Base-by-base conservation (phyloP, 2,329 filamentous ascomycete genomes). In the Cylindrodendrum hubeiense region DNA sequence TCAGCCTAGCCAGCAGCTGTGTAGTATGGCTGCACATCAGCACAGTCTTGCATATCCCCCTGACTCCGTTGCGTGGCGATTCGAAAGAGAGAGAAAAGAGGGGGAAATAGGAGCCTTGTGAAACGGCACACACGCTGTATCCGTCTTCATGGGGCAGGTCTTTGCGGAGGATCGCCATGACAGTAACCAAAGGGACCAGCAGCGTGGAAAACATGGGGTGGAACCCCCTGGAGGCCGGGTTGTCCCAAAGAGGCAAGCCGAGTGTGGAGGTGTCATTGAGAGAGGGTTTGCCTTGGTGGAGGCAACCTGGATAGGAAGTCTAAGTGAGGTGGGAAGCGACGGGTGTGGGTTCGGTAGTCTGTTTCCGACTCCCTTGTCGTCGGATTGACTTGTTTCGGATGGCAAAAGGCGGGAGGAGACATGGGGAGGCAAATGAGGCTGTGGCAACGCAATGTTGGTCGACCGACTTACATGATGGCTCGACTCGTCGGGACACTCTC, bases 221-320 rank as follows among this genome's bases (percentile, higher is more conserved):
- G 34, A 28, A 44, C 30, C 56, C 22, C 46, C 58, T 47, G 41
- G 49, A 67, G 57, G 44, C 49, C 69, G 68, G 66, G n/a, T 30
- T 69, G 33, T 52, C 65, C 54, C n/a, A 68, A 71, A 66, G 8
- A 26, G 63, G 71, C n/a, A 73, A 68, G 5, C 67, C 70, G 70
- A 56, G 30, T 65, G 3, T 61, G 65, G 68, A 54, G 30, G 43
- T 52, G 53, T 63, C 52, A 55, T 43, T 55, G 39, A 61, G 8
- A 28, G 41, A 26, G 43, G 33, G 13, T n/a, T n/a, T n/a, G 19
- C 26, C n/a, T 51, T 52, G 61, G 57, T 39, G 51, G 52, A 53
- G 39, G 22, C 41, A 15, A 30, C 39, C 55, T 33, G 47, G 28
- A 53, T 34, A 46, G 47, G 22, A 52, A 37, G 33, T 37, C 41